Base-by-base conservation (phyloP, 441 rosid species). In the Brassica hybrid region DNA sequence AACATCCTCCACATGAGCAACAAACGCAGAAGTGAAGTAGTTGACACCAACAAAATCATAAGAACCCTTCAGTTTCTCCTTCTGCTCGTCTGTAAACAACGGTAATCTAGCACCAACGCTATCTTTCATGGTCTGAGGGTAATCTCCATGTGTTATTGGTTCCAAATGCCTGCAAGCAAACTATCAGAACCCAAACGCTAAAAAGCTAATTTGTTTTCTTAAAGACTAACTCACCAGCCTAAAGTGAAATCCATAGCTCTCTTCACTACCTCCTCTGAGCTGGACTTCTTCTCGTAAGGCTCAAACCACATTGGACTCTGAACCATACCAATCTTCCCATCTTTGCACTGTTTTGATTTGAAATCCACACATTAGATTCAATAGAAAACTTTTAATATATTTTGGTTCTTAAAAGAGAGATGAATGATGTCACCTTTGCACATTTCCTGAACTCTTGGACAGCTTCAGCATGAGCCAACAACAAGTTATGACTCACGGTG, bases 21-120 rank as follows among this genome's bases (percentile, higher is more conserved):
- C 88, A 65, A 83, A 87, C 0, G 64, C 27, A 16, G 84, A 77
- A 30, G 85, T 80, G 76, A 79, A 86, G 75, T 86, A 86, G 52
- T 84, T 86, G 54, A 83, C 21, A 14, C 86, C 89, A 10, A 88
- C 32, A 64, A 83, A 88, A 30, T 88, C 89, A 13, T 5, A 77
- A 69, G 84, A 81, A 45, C 74, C 71, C 78, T 77, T 76, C 2
- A 81, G 76, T 69, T 67, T 81, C 65, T 48, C 64, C 54, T 73
- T 72, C 71, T 81, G 84, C 38, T 77, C 73, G 0, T 57, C 18
- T 0, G 84, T 81, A 74, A 81, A 81, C 6, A 65, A 67, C 19
- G 81, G 81, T 73, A 81, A 57, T 0, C 81, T 48, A 72, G 9
- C 27, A 65, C 81, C 81, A 48, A 81, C 13, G 1, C 0, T 64